phyloP scores from a whole-genome alignment of 78 protist genomes.

The Dictyostelium intermedium region DNA sequence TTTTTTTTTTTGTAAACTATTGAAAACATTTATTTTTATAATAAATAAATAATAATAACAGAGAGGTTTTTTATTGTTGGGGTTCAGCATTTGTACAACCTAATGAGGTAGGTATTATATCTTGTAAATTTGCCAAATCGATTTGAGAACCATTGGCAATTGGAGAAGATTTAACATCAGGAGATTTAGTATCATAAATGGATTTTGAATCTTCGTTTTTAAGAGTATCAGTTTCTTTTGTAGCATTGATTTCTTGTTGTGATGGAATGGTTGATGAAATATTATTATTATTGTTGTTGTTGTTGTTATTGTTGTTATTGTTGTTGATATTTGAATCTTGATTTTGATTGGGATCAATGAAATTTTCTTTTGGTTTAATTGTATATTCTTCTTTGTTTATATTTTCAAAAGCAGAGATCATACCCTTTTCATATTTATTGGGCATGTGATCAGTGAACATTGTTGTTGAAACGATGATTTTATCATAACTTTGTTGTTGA shows the following conservation, averaged over 20 bases:
- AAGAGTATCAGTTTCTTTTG: background rate
- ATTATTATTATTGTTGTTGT: background rate
- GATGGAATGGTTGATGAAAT: too few species aligned
- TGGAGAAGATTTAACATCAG: background rate
- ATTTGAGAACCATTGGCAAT: background rate
- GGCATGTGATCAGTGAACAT: slow-evolving; percentile 84
- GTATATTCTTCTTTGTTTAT: background rate
- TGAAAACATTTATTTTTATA: background rate
- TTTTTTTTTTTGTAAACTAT: background rate
- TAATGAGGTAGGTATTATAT: background rate
- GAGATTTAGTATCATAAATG: background rate
- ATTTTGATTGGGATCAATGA: background rate
- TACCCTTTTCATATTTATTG: slow-evolving; percentile 64
- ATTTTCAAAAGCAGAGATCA: slow-evolving; percentile 19
- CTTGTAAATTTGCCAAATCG: background rate
- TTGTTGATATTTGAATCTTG: background rate
- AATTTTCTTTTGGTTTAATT: background rate
- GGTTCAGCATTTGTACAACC: background rate
- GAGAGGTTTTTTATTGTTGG: background rate
- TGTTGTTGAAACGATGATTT: slow-evolving; percentile 58
- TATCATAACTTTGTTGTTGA: slow-evolving; percentile 11
- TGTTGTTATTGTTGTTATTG: background rate
- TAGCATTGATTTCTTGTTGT: too few species aligned
- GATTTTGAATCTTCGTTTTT: background rate
- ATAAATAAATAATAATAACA: too few species aligned